A percentile compares a stretch with the other conserved stretches of the same genome.
Conservation (phyloP, 2,329 filamentous ascomycete genomes). For the Coleophoma cylindrospora region DNA sequence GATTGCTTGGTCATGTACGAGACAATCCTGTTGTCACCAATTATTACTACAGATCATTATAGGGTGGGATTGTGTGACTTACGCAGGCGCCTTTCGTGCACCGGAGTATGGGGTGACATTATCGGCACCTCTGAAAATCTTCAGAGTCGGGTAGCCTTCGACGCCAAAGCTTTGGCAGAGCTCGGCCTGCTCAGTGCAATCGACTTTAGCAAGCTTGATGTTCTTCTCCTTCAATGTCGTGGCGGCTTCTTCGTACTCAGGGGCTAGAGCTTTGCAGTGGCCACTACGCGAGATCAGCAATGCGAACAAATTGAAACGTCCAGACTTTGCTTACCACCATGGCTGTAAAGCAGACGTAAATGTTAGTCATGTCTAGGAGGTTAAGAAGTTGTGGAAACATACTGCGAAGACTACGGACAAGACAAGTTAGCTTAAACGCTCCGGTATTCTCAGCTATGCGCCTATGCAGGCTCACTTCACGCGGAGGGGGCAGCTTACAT, state of each 20-base stretch:
- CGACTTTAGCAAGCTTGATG: constrained; percentile 80
- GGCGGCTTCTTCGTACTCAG: constrained; percentile 84
- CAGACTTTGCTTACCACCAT: constrained; percentile 24
- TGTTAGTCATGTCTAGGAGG: constrained; percentile 18
- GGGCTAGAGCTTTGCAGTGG: constrained; percentile 96
- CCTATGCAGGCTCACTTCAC: neutral
- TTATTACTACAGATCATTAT: neutral
- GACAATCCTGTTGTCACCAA: constrained; percentile 43
- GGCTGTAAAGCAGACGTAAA: constrained; percentile 19
- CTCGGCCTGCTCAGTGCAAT: constrained; percentile 92
- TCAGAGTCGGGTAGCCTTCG: constrained; percentile 97
- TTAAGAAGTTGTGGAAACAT: constrained; percentile 55
- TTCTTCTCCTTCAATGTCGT: constrained; percentile 83
- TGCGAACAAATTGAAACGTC: constrained; percentile 6
- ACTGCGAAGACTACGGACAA: constrained; percentile 73
- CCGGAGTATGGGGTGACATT: constrained; percentile 80
- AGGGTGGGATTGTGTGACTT: constrained; percentile 28
- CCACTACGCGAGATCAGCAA: constrained; percentile 38
- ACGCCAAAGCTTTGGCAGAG: constrained; percentile 88
- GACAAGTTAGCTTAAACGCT: constrained; percentile 11
- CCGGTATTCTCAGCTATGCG: constrained; percentile 1
- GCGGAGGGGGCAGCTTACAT: constrained; percentile 54
- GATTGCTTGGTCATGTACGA: constrained; percentile 99
- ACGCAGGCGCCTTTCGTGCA: constrained; percentile 79
- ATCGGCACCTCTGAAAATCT: constrained; percentile 92